A percentile compares a stretch with the other conserved stretches of the same genome.
Conservation (phyloP, 495 filamentous ascomycete genomes). For the Hypoxylon cercidicola region DNA sequence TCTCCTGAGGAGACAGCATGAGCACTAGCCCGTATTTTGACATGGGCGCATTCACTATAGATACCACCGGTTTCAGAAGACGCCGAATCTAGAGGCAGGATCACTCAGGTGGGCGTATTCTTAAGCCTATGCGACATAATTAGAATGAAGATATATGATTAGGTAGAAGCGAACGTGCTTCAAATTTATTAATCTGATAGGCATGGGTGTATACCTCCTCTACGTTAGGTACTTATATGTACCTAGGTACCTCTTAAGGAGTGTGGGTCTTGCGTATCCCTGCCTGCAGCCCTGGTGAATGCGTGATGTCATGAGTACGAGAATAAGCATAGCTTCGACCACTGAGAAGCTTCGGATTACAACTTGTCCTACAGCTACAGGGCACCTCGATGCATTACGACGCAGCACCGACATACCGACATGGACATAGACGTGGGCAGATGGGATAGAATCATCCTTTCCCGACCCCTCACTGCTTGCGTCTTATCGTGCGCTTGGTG, state of each 20-base stretch:
- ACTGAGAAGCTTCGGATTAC: conserved; percentile 44
- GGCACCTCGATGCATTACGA: conserved; percentile 20
- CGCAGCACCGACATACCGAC: background rate
- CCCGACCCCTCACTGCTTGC: conserved; percentile 21
- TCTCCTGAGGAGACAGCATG: background rate
- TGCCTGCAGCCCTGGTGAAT: background rate
- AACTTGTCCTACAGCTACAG: conserved; percentile 8
- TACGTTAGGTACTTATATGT: too few species aligned
- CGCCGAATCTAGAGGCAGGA: too few species aligned
- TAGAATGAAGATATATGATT: too few species aligned
- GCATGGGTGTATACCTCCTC: too few species aligned
- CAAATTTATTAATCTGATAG: too few species aligned
- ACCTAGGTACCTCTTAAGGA: background rate
- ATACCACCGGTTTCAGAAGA: too few species aligned
- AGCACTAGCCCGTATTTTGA: background rate
- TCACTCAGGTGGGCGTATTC: too few species aligned
- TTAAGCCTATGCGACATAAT: too few species aligned
- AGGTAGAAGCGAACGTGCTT: too few species aligned
- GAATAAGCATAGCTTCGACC: conserved; percentile 29
- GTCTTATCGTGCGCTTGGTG: conserved; percentile 19
- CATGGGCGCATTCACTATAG: too few species aligned
- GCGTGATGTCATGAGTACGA: conserved; percentile 28
- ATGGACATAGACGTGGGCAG: too few species aligned
- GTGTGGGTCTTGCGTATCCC: conserved; percentile 7
- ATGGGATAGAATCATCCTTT: background rate